Evolutionary conservation across 2,329 filamentous ascomycete species (phyloP), one percentile per base, ranked within the genome.

Genomic region (Trichoderma arundinaceum): DNA sequence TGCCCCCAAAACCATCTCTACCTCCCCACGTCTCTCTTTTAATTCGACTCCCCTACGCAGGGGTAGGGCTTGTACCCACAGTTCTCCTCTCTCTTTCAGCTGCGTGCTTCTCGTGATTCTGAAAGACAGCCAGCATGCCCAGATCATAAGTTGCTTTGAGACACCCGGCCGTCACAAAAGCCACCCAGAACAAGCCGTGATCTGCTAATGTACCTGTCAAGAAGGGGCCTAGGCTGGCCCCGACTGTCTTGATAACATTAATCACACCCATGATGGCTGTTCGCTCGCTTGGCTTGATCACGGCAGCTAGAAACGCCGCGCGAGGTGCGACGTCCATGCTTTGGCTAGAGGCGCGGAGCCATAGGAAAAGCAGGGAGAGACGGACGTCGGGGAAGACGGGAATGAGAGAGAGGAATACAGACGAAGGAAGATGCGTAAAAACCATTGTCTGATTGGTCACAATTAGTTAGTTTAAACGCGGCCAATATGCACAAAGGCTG

Each of bases 241-340:
- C 81, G 6, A 82, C 78, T 0, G 89, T 92, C 76, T 90, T 91
- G 33, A 89, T 84, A 0, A 90, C 85, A 68, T 91, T 92, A 3
- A 91, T 81, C 0, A 88, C 79, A 0, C 90, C 90, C 85, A 92
- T 88, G 10, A 91, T 85, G 0, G 88, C 88, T 0, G 90, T 92
- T 1, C 90, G 83, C 74, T 92, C 90, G 2, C 82, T 79, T 0
- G 89, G 83, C 9, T 85, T 82, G 3, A 92, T 82, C 0, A 88
- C 84, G 1, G 87, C 85, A 0, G 90, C 86, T 1, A 92, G 76
- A 73, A 92, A 92, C 0, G 90, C 90, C 3, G 86, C 83, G 8
- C 90, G 84, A 0, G 90, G 90, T 0, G 88, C 90, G 22, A 85
- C 83, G 70, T 92, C 90, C 90, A 92, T 92, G 56, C 81, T 87